A percentile compares a stretch with the other conserved stretches of the same genome.
phyloP scores from a whole-genome alignment of 805 yeast species.

The Zygosaccharomyces bisporus region DNA sequence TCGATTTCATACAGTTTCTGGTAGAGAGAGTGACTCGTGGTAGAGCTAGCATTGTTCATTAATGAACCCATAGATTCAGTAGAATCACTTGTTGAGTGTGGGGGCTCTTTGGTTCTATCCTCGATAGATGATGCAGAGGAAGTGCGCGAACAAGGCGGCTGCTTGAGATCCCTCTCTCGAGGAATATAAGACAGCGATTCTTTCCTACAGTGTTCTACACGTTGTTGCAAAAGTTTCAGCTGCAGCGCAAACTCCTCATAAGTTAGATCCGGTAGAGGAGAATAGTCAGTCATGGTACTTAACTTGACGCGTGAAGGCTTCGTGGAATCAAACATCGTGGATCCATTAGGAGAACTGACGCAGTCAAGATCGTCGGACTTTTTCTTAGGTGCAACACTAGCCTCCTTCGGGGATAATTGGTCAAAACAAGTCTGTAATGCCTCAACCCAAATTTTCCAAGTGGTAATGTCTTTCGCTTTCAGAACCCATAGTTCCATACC shows the following conservation, averaged over 20 bases:
- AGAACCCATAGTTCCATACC: conserved; percentile 94
- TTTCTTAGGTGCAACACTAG: conserved; percentile 3
- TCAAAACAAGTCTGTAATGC: conserved; percentile 55
- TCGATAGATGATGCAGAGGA: conserved; percentile 22
- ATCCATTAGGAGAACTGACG: not conserved
- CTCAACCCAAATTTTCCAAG: conserved; percentile 77
- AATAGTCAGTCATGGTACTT: not conserved
- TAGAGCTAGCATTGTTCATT: not conserved
- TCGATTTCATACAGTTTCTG: conserved; percentile 27
- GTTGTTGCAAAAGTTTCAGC: conserved; percentile 26
- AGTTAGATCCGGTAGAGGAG: conserved; percentile 22
- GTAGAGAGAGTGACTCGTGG: conserved; percentile 25
- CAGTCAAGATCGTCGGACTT: not conserved
- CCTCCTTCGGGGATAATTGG: conserved; percentile 10
- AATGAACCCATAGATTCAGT: conserved; percentile 9
- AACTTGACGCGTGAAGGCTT: not conserved
- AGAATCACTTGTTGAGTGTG: conserved; percentile 8
- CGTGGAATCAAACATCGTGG: not conserved
- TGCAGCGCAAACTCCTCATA: conserved; percentile 21
- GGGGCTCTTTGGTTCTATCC: conserved; percentile 2
- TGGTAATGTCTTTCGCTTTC: conserved; percentile 59
- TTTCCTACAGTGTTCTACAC: conserved; percentile 28
- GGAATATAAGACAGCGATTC: conserved; percentile 25
- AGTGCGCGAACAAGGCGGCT: conserved; percentile 2
- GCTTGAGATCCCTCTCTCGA: conserved; percentile 4